A percentile compares a stretch with the other conserved stretches of the same genome.
Evolutionary conservation across 2,329 filamentous ascomycete species (phyloP).

Genomic region (Xylaria sp.): DNA sequence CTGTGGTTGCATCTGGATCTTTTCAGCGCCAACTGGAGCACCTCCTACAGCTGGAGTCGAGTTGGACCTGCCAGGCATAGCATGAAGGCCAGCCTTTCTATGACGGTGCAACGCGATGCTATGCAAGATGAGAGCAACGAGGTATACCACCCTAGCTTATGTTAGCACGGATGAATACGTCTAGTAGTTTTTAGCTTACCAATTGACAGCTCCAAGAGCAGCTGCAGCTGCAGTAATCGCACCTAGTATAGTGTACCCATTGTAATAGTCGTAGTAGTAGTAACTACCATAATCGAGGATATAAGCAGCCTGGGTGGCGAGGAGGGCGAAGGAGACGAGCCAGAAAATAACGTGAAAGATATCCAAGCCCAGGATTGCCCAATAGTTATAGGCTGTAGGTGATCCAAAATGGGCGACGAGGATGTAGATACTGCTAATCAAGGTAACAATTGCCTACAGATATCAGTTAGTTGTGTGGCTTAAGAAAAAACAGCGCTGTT

Average conservation of each 20-base stretch:
- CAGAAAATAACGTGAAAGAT: conserved; percentile 63
- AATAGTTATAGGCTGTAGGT: conserved; percentile 62
- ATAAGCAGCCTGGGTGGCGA: conserved; percentile 51
- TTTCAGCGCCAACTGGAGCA: conserved; percentile 38
- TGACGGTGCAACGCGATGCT: conserved; percentile 56
- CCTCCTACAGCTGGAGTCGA: conserved; percentile 21
- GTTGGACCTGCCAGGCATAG: conserved; percentile 44
- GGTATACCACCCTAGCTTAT: conserved; percentile 53
- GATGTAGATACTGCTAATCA: conserved; percentile 59
- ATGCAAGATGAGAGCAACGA: conserved; percentile 55
- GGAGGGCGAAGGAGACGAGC: conserved; percentile 57
- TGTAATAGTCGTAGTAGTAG: conserved; percentile 41
- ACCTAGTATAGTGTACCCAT: conserved; percentile 40
- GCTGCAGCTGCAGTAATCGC: conserved; percentile 50
- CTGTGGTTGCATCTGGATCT: conserved; percentile 46
- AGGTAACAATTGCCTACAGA: conserved; percentile 54
- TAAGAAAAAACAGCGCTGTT: neutral
- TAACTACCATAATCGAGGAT: conserved; percentile 40
- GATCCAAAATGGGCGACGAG: conserved; percentile 55
- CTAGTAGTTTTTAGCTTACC: conserved; percentile 51
- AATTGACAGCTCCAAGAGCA: conserved; percentile 55
- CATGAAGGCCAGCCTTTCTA: conserved; percentile 55
- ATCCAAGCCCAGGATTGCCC: conserved; percentile 62
- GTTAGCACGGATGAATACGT: conserved; percentile 20
- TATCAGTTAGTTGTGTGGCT: conserved; percentile 3